Base-by-base conservation (phyloP, 805 yeast species). In the Barnettozyma vustinii region DNA sequence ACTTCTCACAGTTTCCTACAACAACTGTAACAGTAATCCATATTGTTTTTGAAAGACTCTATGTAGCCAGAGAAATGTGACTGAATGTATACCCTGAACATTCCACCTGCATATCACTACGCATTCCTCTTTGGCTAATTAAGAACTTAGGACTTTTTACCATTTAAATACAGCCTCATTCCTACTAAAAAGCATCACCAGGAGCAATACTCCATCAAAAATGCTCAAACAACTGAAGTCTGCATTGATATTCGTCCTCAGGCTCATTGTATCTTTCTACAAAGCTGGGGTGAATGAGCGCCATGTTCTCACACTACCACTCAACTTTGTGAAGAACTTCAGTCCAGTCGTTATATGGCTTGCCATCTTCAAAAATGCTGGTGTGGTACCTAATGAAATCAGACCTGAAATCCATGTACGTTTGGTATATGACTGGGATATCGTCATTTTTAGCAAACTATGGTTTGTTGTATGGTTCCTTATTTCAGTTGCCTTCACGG, bases 311-410 rank as follows among this genome's bases (percentile, higher is more conserved):
- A 58, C 66, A 4, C 56, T 80, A 4, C 59, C 70, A 1, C 46
- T 75, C 36, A 76, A 73, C 53, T 81, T 81, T 51, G 52, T 63
- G 39, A 51, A 72, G 42, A 79, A 78, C 59, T 81, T 81, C 60
- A 60, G 71, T 2, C 81, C 80, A 0, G 74, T 81, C 3, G 65
- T 77, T 36, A 55, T 73, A 19, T 81, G 87, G 87, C 64, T 81
- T 39, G 49, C 63, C 37, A 73, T 79, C 20, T 81, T 81, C 66
- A 76, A 80, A 60, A 72, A 80, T 56, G 85, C 87, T 1, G 80
- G 80, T 2, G 35, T 68, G 2, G 79, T 79, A 37, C 87, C 89
- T 9, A 71, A 67, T 25, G 65, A 64, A 5, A 69, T 74, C 55
- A 68, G 87, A 51, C 88, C 87, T 0, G 48, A 57, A 10, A 78